phyloP scores from a whole-genome alignment of 2,329 filamentous ascomycete species.

The Scedosporium minutisporum region DNA sequence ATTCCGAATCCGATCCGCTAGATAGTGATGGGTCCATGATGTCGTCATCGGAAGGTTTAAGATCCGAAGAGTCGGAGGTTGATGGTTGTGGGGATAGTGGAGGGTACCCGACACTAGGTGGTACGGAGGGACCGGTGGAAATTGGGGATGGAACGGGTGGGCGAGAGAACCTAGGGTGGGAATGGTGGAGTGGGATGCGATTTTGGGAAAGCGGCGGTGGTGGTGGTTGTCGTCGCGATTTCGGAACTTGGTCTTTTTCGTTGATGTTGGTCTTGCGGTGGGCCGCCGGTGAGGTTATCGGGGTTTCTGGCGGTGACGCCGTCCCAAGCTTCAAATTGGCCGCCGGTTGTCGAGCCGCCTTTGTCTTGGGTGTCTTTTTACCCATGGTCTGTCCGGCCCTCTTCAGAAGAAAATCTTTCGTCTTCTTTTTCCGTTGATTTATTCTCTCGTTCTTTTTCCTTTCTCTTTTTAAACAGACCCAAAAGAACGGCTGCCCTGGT shows the following conservation, averaged over 20 bases:
- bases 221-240: not conserved
- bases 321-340: conserved; percentile 1
- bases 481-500: not conserved
- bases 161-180: not conserved
- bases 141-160: not conserved
- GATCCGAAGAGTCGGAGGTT: not conserved
- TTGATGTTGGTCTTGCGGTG: not conserved
- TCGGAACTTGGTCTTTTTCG: not conserved
- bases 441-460: not conserved
- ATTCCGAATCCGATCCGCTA: conserved; percentile 9
- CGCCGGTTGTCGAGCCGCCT: conserved; percentile 2
- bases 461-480: not conserved
- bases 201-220: not conserved
- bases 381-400: not conserved
- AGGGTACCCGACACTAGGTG: not conserved
- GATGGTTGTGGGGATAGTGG: conserved; percentile 4
- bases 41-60: conserved; percentile 1
- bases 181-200: not conserved
- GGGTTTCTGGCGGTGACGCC: conserved; percentile 7
- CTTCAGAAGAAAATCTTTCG: not conserved
- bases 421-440: not conserved
- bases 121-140: not conserved
- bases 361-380: not conserved
- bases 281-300: conserved; percentile 3
- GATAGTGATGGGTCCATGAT: not conserved